Percentiles rank a stretch among this genome's conserved stretches.
Evolutionary conservation across 306 rosid genomes (phyloP).

Genomic region (Cajanus cajan): DNA sequence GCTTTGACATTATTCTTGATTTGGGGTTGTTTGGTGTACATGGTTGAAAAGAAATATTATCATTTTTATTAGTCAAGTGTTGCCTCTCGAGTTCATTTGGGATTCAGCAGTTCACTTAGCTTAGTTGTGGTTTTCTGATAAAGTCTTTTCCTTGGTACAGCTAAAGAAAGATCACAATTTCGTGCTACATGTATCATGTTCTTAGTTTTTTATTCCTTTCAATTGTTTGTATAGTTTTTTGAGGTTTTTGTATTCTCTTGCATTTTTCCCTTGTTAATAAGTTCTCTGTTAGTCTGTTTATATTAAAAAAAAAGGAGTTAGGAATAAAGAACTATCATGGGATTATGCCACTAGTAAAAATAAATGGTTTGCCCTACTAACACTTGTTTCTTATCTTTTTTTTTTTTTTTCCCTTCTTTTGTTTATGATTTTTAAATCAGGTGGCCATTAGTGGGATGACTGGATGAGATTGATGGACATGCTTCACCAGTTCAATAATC

Average conservation of each 20-base stretch:
- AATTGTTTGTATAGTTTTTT: not conserved
- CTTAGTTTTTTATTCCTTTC: not conserved
- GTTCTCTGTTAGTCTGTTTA: not conserved
- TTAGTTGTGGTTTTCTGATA: not conserved
- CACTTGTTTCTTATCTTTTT: slow-evolving; percentile 16
- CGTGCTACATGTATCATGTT: not conserved
- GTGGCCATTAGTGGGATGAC: slow-evolving; percentile 25
- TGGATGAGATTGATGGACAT: slow-evolving; percentile 27
- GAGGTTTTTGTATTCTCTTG: not conserved
- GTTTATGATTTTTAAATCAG: slow-evolving; percentile 38
- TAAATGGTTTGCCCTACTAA: not conserved
- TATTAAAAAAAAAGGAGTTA: not conserved
- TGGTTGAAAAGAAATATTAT: not conserved
- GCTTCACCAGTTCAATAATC: slow-evolving; percentile 24
- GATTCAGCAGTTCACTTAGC: not conserved
- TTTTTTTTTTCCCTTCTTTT: not conserved
- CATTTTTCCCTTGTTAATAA: not conserved
- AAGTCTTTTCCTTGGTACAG: not conserved
- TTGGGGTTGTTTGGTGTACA: not conserved
- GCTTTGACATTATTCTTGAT: not conserved
- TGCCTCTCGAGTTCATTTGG: not conserved
- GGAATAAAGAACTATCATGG: not conserved
- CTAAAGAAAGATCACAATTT: not conserved
- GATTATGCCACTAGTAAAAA: not conserved
- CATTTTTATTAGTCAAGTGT: not conserved